These are phyloP conservation scores for Diospyros lotus DNA, from an alignment of 148 eudicot genomes.

Conservation along the genomic window DNA sequence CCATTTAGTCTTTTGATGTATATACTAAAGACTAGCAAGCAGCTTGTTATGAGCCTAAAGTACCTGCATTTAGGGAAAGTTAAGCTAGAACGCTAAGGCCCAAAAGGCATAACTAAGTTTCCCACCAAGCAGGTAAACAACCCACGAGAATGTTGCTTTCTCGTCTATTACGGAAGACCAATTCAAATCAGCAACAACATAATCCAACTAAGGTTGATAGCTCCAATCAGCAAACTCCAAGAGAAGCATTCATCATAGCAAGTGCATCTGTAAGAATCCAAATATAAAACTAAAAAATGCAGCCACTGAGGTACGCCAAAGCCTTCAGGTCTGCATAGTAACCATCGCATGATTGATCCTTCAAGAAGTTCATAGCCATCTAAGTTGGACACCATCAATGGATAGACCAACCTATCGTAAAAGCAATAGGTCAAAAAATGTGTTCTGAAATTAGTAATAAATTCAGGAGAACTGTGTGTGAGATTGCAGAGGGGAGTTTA, in stretches of 20 bases:
- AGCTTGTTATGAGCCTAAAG: constrained; percentile 38
- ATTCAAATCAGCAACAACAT: constrained; percentile 59
- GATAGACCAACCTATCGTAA: constrained; percentile 47
- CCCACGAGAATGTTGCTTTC: constrained; percentile 36
- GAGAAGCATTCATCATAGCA: constrained; percentile 40
- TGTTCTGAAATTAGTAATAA: constrained; percentile 28
- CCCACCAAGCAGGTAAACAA: constrained; percentile 53
- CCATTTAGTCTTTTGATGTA: constrained; percentile 18
- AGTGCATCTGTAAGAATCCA: constrained; percentile 36
- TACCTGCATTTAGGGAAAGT: constrained; percentile 64
- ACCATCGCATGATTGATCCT: constrained; percentile 40
- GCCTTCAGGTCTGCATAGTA: constrained; percentile 46
- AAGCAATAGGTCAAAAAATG: constrained; percentile 49
- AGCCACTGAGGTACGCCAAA: constrained; percentile 50
- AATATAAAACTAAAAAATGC: constrained; percentile 27
- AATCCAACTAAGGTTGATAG: constrained; percentile 60
- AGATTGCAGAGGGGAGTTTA: constrained; percentile 22
- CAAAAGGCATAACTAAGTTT: constrained; percentile 39
- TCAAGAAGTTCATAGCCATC: constrained; percentile 45
- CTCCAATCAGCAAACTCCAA: constrained; percentile 61
- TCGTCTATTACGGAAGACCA: constrained; percentile 57
- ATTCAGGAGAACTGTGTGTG: constrained; percentile 9
- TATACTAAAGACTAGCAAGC: constrained; percentile 21
- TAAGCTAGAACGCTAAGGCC: constrained; percentile 43
- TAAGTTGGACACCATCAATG: constrained; percentile 38